Base-by-base conservation (phyloP, 2,329 filamentous ascomycete genomes). In the Calonectria pauciramosa region DNA sequence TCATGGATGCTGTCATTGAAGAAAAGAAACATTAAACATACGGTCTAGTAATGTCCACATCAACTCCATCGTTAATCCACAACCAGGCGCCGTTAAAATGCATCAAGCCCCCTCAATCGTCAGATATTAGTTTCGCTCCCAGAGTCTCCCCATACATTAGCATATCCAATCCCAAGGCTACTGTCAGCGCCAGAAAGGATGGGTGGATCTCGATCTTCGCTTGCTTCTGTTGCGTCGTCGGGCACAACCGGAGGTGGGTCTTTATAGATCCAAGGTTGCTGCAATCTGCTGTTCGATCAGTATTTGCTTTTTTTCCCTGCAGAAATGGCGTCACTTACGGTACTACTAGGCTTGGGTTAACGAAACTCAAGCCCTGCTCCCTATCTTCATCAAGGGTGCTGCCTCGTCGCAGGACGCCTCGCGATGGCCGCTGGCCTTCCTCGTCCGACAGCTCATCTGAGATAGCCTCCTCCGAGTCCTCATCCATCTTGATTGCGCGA, bases 321-420 rank as follows among this genome's bases (percentile, higher is more conserved):
- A 18, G 10, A n/a, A 16, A 14, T 8, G 3, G n/a, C 0, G 18
- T 14, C 67, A 90, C 92, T 88, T 88, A 94, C 88, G 93, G 93
- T 38, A 88, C 86, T 5, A 93, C 87, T 14, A 97, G 86, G 82
- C 91, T 96, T 2, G 95, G 95, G 79, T 96, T 97, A 64, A 96
- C 87, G 84, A 96, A 97, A 63, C 87, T 88, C 83, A 93, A 82
- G 0, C 93, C 94, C 80, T 90, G 91, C 82, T 96, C 94, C 74
- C 91, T 89, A 72, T 91, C 89, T 83, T 96, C 94, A 77, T 96
- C 94, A 34, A 96, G 82, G 0, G 93, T 96, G 78, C 91, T 93
- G 56, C 91, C 88, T 36, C 90, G 86, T 52, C 90, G 86, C 38
- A 89, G 74, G 60, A 89, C 75, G 20, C 86, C 84, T 59, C 86